These are phyloP conservation scores for Vitis hybrid DNA, from an alignment of 177 flowering plant species.

Conservation along the genomic window DNA sequence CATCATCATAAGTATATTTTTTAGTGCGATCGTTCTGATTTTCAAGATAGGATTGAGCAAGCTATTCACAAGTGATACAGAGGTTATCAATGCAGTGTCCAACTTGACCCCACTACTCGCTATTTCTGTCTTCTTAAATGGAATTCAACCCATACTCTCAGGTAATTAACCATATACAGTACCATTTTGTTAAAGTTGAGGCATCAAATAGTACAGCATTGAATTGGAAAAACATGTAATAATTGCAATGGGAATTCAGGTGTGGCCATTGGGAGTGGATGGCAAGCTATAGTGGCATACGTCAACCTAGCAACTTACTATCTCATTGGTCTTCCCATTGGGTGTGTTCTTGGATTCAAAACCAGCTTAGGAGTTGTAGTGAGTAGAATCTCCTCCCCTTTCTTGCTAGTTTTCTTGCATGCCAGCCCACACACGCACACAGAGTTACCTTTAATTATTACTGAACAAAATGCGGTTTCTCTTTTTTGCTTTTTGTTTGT, in stretches of 20 bases:
- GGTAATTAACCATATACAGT: slow-evolving; percentile 2
- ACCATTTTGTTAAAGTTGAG: too few species aligned
- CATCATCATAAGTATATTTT: slow-evolving; percentile 43
- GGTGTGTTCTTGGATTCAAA: slow-evolving; percentile 64
- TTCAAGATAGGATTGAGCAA: slow-evolving; percentile 40
- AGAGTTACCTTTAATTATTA: not conserved
- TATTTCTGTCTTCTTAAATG: slow-evolving; percentile 56
- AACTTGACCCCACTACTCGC: slow-evolving; percentile 55
- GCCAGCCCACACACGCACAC: too few species aligned
- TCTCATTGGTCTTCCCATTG: slow-evolving; percentile 60
- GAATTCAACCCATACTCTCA: slow-evolving; percentile 81
- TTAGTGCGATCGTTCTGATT: slow-evolving; percentile 45
- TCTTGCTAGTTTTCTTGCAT: too few species aligned
- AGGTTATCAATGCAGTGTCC: slow-evolving; percentile 47
- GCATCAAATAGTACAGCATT: not conserved
- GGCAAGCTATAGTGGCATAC: slow-evolving; percentile 63
- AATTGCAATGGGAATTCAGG: slow-evolving; percentile 23
- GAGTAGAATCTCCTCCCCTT: slow-evolving; percentile 18
- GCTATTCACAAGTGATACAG: slow-evolving; percentile 42
- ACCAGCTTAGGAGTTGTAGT: slow-evolving; percentile 60
- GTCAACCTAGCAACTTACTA: slow-evolving; percentile 54
- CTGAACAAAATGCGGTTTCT: not conserved
- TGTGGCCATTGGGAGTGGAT: slow-evolving; percentile 65
- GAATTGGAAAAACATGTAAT: slow-evolving; percentile 7
- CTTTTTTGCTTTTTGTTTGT: not conserved